Base-by-base conservation (phyloP, 352 stramenopile species). In the Chrysophaeum taylorii region DNA sequence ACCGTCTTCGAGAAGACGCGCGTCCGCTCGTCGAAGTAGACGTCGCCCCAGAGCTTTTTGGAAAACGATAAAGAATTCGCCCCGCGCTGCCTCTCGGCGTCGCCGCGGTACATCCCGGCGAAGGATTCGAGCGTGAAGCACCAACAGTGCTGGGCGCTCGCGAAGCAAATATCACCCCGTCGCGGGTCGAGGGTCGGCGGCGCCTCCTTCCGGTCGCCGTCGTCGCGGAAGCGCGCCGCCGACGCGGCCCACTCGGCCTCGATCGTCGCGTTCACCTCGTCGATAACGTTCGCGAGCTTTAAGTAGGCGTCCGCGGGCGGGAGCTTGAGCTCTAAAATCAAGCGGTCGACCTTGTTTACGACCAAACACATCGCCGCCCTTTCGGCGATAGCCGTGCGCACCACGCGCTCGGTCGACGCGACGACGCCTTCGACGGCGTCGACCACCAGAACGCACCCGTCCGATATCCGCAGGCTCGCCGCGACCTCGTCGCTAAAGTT, bases 321-420 rank as follows among this genome's bases (percentile, higher is more conserved):
- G 14, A 99, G 76, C 79, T 98, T 98, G 43, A 99, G 84, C 77
- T 99, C 96, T 31, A 98, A 87, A 74, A 99, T 96, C 21, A 99
- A 79, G 0, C 96, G 91, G 80, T 99, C 96, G 45, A 99, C 69
- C 79, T 99, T 99, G 79, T 97, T 98, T 43, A 99, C 86, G 27
- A 86, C 84, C 25, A 99, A 81, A 15, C 89, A 79, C 0, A 98
- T 77, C 21, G 87, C 78, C 27, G 98, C 75, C 35, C 91, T 87
- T 39, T 95, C 87, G 21, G 82, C 74, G 50, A 98, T 79, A 31
- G 92, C n/a, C 89, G 45, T 96, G 90, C 73, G 25, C 42, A 98
- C 83, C 25, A 97, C 52, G 42, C 94, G 83, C 78, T 98, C 92
- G 0, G 95, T 99, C 81, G 97, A 93, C 85, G 98, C 88, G 89